Conservation (phyloP, 192 early-diverging fungal species). For the Linnemannia hyalina region DNA sequence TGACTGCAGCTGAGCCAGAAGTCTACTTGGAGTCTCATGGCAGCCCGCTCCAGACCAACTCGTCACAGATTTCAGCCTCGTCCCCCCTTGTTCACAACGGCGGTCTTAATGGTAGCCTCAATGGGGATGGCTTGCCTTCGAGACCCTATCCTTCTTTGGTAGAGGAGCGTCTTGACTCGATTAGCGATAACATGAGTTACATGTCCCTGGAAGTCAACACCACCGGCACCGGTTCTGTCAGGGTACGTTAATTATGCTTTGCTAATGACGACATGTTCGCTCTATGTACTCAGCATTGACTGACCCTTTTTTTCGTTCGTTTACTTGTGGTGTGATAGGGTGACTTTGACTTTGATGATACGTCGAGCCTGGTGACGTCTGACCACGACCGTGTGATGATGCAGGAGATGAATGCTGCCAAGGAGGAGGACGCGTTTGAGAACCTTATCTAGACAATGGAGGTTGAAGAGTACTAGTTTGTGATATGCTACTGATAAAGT, state of each 20-base stretch:
- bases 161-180: slow-evolving; percentile 52
- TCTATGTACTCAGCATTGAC: background rate
- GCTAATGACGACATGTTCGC: background rate
- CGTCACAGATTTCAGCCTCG: slow-evolving; percentile 5
- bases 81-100: slow-evolving; percentile 23
- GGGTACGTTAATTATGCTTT: slow-evolving; percentile 55
- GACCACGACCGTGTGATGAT: slow-evolving; percentile 53
- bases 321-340: slow-evolving; percentile 41
- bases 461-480: background rate
- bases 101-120: slow-evolving; percentile 9
- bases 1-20: slow-evolving; percentile 5
- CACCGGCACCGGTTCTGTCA: slow-evolving; percentile 80
- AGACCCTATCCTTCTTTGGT: slow-evolving; percentile 40
- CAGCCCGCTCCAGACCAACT: slow-evolving; percentile 2
- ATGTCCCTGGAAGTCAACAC: slow-evolving; percentile 85
- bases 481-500: too few relatives aligned
- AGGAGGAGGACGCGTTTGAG: slow-evolving; percentile 48
- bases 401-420: slow-evolving; percentile 48
- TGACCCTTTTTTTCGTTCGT: background rate
- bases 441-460: slow-evolving; percentile 22
- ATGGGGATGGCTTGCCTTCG: slow-evolving; percentile 12
- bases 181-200: slow-evolving; percentile 74
- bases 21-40: slow-evolving; percentile 3
- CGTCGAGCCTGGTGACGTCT: slow-evolving; percentile 53
- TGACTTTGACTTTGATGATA: slow-evolving; percentile 72